Evolutionary conservation across 1,284 basidiomycete genomes (phyloP).

Genomic region (Trichosporon coremiiforme): DNA sequence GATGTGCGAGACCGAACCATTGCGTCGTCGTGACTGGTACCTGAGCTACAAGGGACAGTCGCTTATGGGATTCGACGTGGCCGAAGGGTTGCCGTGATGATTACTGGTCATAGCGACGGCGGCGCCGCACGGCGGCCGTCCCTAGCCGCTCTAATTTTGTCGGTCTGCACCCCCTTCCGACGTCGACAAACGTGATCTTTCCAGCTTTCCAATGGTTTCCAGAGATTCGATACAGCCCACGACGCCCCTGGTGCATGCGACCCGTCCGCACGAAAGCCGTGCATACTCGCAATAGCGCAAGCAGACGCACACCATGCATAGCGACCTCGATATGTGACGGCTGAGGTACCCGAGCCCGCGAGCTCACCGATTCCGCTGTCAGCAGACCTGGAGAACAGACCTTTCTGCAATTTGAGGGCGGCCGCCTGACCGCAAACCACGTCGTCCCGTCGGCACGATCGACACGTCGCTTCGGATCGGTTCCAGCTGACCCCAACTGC

Average conservation of each 20-base stretch:
- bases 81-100: neutral
- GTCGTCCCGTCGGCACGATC: neutral
- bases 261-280: no score
- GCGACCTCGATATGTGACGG: neutral
- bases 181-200: neutral
- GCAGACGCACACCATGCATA: neutral
- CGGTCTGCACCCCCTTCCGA: no score
- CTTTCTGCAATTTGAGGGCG: neutral
- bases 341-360: constrained; percentile 1
- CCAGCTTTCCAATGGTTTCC: neutral
- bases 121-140: no score
- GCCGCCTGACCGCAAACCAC: neutral
- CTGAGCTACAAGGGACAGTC: neutral
- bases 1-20: neutral
- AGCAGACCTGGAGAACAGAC: neutral
- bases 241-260: no score
- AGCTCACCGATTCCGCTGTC: neutral
- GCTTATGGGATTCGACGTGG: neutral
- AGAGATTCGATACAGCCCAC: neutral
- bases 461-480: neutral
- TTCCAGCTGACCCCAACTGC: neutral
- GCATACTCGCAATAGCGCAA: neutral
- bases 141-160: no score
- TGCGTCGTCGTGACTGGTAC: neutral
- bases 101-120: no score